A percentile compares a stretch with the other conserved stretches of the same genome.
These are phyloP conservation scores for Candida parachauliodes DNA, from an alignment of 805 yeast genomes.

Conservation along the genomic window DNA sequence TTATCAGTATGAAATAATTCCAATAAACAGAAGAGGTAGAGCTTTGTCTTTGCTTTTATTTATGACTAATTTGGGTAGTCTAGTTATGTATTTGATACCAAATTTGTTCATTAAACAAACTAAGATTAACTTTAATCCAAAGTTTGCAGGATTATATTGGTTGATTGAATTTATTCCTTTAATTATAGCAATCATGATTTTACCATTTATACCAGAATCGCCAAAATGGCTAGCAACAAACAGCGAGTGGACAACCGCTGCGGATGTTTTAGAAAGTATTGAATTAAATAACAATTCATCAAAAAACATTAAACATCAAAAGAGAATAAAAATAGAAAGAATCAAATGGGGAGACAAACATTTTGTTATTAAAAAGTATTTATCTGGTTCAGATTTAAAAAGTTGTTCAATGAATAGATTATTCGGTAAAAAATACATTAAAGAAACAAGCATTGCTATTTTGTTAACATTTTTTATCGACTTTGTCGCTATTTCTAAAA, in stretches of 20 bases:
- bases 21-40: conserved; percentile 19
- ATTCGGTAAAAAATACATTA: conserved; percentile 28
- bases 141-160: conserved; percentile 15
- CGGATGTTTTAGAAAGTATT: conserved; percentile 13
- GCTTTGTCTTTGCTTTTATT: conserved; percentile 16
- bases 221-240: conserved; percentile 28
- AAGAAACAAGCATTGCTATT: conserved; percentile 35
- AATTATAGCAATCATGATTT: conserved; percentile 14
- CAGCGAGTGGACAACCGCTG: conserved; percentile 35
- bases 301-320: conserved; percentile 15
- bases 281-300: conserved; percentile 3
- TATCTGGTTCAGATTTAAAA: conserved; percentile 16
- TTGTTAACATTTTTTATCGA: conserved; percentile 41
- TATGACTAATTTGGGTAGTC: conserved; percentile 2
- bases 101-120: conserved; percentile 2
- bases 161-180: conserved; percentile 18
- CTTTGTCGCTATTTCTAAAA: conserved; percentile 40
- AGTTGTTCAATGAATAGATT: conserved; percentile 27
- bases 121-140: not conserved
- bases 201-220: conserved; percentile 26
- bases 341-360: conserved; percentile 14
- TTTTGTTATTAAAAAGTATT: conserved; percentile 22
- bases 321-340: conserved; percentile 9
- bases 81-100: conserved; percentile 1
- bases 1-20: conserved; percentile 28